Conservation (phyloP, 768 basidiomycete genomes). For the Agaricus subrufescens region DNA sequence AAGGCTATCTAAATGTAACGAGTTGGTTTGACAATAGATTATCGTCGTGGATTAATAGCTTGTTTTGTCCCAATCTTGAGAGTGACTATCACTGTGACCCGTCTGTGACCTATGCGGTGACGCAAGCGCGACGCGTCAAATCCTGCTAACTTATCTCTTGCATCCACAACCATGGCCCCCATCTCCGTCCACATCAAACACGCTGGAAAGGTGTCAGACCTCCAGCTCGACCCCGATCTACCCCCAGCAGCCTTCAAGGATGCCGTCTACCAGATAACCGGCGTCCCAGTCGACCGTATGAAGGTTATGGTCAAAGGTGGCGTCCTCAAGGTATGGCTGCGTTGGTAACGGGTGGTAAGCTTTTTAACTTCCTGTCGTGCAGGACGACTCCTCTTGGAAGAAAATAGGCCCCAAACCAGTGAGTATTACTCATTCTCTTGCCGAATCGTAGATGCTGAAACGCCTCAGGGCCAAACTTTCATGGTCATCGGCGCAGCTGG, state of each 20-base stretch:
- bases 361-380: background rate
- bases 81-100: background rate
- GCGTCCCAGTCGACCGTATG: slow-evolving; percentile 88
- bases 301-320: slow-evolving; percentile 97
- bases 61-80: background rate
- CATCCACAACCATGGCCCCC: slow-evolving; percentile 47
- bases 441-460: background rate
- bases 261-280: slow-evolving; percentile 73
- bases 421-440: slow-evolving; percentile 20
- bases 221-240: slow-evolving; percentile 69
- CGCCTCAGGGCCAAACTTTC: slow-evolving; percentile 73
- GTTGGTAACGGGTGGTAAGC: background rate
- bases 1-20: slow-evolving; percentile 71
- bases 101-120: slow-evolving; percentile 4
- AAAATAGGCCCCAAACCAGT: slow-evolving; percentile 83
- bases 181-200: slow-evolving; percentile 86
- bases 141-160: slow-evolving; percentile 1
- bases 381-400: slow-evolving; percentile 87
- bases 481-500: slow-evolving; percentile 94
- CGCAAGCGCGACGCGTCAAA: slow-evolving; percentile 16
- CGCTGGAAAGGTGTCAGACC: slow-evolving; percentile 70
- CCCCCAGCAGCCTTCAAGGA: slow-evolving; percentile 78
- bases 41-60: slow-evolving; percentile 1
- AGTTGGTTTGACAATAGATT: slow-evolving; percentile 13
- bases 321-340: slow-evolving; percentile 70